These are phyloP conservation scores for Scenedesmus sp. DNA, from an alignment of 163 green algal species.

Conservation along the genomic window DNA sequence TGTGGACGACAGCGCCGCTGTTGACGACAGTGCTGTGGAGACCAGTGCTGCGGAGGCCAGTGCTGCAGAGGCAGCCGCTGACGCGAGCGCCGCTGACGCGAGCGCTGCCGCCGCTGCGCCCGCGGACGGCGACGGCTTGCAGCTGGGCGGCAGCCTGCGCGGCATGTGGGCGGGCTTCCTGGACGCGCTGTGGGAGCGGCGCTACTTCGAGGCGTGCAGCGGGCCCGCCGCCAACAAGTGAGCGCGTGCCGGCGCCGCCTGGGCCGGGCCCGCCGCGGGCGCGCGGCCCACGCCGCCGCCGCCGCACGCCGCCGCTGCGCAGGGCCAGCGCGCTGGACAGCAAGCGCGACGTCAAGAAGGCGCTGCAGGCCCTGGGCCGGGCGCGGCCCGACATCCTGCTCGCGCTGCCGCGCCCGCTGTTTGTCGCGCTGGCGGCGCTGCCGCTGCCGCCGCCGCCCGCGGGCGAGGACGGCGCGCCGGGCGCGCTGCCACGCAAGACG, in stretches of 20 bases:
- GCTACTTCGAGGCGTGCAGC: conserved; percentile 15
- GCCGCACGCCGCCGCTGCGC: background rate
- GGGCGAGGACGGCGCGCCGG: background rate
- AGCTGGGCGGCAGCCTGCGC: background rate
- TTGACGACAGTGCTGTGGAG: too few relatives aligned
- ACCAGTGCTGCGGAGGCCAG: too few relatives aligned
- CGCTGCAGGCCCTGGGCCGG: conserved; percentile 13
- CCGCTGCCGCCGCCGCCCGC: background rate
- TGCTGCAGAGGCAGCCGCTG: too few relatives aligned
- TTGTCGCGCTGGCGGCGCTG: background rate
- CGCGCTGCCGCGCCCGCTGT: background rate
- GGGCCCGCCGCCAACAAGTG: background rate
- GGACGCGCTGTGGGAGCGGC: conserved; percentile 7
- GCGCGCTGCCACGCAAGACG: background rate
- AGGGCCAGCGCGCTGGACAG: background rate
- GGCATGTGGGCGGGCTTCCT: conserved; percentile 7
- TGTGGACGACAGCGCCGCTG: too few relatives aligned
- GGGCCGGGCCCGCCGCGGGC: background rate
- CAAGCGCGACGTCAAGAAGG: conserved; percentile 29
- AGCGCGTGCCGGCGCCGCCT: background rate
- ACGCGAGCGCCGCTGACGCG: too few relatives aligned
- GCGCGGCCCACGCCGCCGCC: background rate
- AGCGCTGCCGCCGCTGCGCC: too few relatives aligned
- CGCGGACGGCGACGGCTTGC: too few relatives aligned
- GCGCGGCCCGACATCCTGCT: conserved; percentile 19